Percentiles rank a stretch among this genome's conserved stretches.
Conservation (phyloP, 2,329 filamentous ascomycete species). For the Didymella glomerata region DNA sequence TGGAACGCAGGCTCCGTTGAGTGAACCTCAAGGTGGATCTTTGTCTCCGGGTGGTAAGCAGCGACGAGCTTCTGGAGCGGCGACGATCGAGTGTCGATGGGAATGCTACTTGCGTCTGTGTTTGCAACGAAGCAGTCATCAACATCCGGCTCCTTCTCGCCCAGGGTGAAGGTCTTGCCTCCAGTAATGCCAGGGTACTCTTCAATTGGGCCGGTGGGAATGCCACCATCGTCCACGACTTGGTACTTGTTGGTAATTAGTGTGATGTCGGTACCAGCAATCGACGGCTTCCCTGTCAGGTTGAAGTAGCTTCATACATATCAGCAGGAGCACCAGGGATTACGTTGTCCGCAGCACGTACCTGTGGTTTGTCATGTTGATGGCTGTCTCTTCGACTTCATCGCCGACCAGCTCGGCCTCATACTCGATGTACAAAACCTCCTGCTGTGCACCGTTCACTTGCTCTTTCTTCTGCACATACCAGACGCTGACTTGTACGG, state of each 20-base stretch:
- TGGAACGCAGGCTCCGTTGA: conserved; percentile 97
- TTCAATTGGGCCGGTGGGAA: conserved; percentile 74
- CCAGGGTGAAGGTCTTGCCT: conserved; percentile 74
- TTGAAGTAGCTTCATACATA: conserved; percentile 68
- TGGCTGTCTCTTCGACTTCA: conserved; percentile 83
- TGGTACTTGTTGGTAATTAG: conserved; percentile 72
- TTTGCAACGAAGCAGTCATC: conserved; percentile 92
- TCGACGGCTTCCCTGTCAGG: conserved; percentile 65
- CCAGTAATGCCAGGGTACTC: conserved; percentile 71
- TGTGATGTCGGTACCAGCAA: conserved; percentile 68
- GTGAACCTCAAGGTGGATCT: conserved; percentile 82
- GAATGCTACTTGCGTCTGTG: conserved; percentile 62
- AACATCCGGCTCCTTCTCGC: conserved; percentile 74
- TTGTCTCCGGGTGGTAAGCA: conserved; percentile 76
- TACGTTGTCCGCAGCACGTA: conserved; percentile 52
- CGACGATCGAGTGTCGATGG: conserved; percentile 61
- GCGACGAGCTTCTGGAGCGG: conserved; percentile 73
- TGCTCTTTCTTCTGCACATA: conserved; percentile 79
- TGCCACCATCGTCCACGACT: conserved; percentile 74
- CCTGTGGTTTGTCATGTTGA: conserved; percentile 98
- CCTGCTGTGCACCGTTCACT: conserved; percentile 68
- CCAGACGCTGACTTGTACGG: conserved; percentile 77
- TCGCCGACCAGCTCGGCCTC: conserved; percentile 80
- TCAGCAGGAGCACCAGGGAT: not conserved
- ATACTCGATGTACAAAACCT: conserved; percentile 85